Evolutionary conservation across 176 grass and related monocot genomes (phyloP).

Genomic region (Triticum aestivum): DNA sequence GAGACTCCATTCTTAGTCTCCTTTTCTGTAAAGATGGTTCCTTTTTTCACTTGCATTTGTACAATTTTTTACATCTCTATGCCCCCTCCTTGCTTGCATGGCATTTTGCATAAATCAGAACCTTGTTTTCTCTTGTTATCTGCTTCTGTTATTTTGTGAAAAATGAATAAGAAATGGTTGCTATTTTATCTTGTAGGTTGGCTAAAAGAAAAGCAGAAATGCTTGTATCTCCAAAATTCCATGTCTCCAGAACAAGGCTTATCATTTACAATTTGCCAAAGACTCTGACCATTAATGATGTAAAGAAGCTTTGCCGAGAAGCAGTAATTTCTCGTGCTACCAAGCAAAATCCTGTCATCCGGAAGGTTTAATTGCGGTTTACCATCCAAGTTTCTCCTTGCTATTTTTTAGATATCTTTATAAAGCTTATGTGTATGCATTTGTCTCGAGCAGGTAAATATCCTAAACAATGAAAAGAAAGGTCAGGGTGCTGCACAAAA

Average conservation of each 20-base stretch:
- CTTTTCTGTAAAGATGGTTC: neutral
- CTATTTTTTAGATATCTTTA: neutral
- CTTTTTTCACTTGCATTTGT: neutral
- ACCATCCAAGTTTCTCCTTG: conserved; percentile 3
- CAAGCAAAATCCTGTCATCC: conserved; percentile 86
- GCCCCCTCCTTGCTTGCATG: conserved; percentile 14
- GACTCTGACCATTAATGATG: conserved; percentile 80
- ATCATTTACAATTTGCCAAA: conserved; percentile 98
- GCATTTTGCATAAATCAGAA: conserved; percentile 13
- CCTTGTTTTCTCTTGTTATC: neutral
- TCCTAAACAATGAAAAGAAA: conserved; percentile 88
- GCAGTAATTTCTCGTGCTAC: conserved; percentile 80
- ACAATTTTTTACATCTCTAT: neutral
- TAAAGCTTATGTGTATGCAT: conserved; percentile 4
- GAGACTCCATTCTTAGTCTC: neutral
- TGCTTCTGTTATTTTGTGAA: conserved; percentile 20
- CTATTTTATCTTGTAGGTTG: conserved; percentile 45
- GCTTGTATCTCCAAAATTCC: conserved; percentile 96
- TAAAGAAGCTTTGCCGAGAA: conserved; percentile 92
- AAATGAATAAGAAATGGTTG: conserved; percentile 1
- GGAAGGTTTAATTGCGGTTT: conserved; percentile 60
- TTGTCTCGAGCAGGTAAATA: conserved; percentile 67
- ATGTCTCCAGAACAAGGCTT: conserved; percentile 87
- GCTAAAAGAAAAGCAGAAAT: conserved; percentile 82
- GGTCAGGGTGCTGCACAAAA: conserved; percentile 54